These are phyloP conservation scores for Quercus tomentella DNA, from an alignment of 331 rosid species.

Conservation along the genomic window DNA sequence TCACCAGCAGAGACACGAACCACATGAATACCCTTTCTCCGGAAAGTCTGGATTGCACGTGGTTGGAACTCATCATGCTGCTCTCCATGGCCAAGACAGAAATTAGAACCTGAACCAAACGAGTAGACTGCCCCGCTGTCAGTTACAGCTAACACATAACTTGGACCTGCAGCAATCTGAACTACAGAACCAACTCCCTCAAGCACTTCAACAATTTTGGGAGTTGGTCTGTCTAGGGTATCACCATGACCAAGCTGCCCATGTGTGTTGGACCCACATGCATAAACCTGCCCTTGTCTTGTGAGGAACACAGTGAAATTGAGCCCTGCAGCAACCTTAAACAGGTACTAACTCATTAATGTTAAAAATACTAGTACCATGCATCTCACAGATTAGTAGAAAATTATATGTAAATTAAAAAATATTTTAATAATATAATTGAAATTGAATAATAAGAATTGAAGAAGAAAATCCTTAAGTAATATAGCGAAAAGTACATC, in stretches of 20 bases:
- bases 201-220: slow-evolving; percentile 63
- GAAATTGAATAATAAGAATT: no score
- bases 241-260: slow-evolving; percentile 96
- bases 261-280: slow-evolving; percentile 76
- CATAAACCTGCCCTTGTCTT: slow-evolving; percentile 71
- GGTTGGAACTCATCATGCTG: slow-evolving; percentile 80
- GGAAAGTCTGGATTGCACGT: slow-evolving; percentile 66
- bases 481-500: no score
- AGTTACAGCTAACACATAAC: slow-evolving; percentile 63
- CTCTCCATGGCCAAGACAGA: slow-evolving; percentile 97
- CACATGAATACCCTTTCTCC: slow-evolving; percentile 62
- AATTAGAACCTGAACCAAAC: slow-evolving; percentile 81
- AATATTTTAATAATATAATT: no score
- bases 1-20: slow-evolving; percentile 94
- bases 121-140: slow-evolving; percentile 72
- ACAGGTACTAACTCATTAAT: slow-evolving; percentile 18
- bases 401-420: no score
- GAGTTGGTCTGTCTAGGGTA: slow-evolving; percentile 61
- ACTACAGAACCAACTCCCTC: slow-evolving; percentile 45
- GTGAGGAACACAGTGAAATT: slow-evolving; percentile 87
- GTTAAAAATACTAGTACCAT: neutral
- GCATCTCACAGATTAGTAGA: no score
- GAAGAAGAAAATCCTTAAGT: no score
- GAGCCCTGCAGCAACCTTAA: slow-evolving; percentile 84
- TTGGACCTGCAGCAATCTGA: slow-evolving; percentile 87